Base-by-base conservation (phyloP, 1,139 yeast species). In the Blastobotrys serpentis region DNA sequence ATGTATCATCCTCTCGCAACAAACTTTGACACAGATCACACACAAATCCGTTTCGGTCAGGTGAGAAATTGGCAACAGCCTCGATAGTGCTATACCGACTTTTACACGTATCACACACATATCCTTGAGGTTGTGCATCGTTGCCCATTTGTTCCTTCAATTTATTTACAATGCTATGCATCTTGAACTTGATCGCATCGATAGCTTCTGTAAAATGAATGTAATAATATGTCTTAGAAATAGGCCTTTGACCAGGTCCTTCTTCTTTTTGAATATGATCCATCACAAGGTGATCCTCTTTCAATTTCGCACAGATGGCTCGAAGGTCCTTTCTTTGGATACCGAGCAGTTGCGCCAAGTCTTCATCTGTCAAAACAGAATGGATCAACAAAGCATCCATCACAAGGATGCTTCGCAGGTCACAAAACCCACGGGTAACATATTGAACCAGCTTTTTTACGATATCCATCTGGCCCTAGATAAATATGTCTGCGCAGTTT, bases 141-240 rank as follows among this genome's bases (percentile, higher is more conserved):
- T 63, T 70, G 38, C 81, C 83, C 72, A 92, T 78, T 62, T 89
- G 95, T 55, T 85, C 87, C 64, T 87, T 87, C 51, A 90, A 74
- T 50, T 75, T 69, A 57, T 82, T 84, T 11, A 88, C 98, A 37
- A 94, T 77, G 40, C 86, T 79, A 64, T 92, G 97, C 53, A 92
- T 87, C 64, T 90, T 89, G 98, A 97, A 94, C 68, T 94, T 92
- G 64, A 92, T 82, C 13, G 97, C 82, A 69, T 92, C 98, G 42
- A 94, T 86, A 1, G 98, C 95, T 64, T 89, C 96, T 1, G 97
- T 88, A 63, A 80, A 82, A 62, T 88, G 96, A 50, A 92, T 83
- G 64, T 79, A 92, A 68, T 83, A 92, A 65, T 89, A 92, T 0
- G 94, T 85, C 62, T 90, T 76, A 17, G 86, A 78, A 39, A 76